Base-by-base conservation (phyloP, 495 filamentous ascomycete species). In the Oidiodendron maius region DNA sequence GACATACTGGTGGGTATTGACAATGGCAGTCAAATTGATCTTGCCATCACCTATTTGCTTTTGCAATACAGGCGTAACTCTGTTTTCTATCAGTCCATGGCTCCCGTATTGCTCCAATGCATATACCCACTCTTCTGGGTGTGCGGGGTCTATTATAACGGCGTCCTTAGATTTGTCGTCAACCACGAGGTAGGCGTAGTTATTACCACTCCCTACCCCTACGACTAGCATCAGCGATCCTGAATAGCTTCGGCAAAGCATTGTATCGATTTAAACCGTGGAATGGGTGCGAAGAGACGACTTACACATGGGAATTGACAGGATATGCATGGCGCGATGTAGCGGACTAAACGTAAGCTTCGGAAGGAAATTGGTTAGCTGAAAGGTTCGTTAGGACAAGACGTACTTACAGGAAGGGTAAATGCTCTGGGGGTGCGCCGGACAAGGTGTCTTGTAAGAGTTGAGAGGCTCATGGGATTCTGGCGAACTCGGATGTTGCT, bases 241-340 rank as follows among this genome's bases (percentile, higher is more conserved):
- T 40, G 10, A 40, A 4, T 16, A 8, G 28, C 10, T 45, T 21
- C 24, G 12, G 35, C n/a, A 4, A 17, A 37, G n/a, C n/a, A n/a
- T n/a, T n/a, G n/a, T n/a, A n/a, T n/a, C n/a, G n/a, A n/a, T n/a
- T n/a, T n/a, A n/a, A n/a, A 34, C n/a, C 35, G 24, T 13, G 46
- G 16, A 20, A 46, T n/a, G 23, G 16, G 3, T 13, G 45, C 11
- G 21, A 21, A 48, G 34, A 45, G 24, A 15, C 3, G 16, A 77
- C 87, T 61, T 81, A 96, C 91, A 97, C 93, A 97, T 98, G 26
- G 93, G 93, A 71, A 98, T 95, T 47, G 89, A 89, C 64, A 90
- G 81, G 67, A 98, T 85, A 83, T 96, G 90, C 93, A 98, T 98
- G 16, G 48, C 42, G 44, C 54, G 55, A 3, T n/a, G n/a, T n/a